Evolutionary conservation across 768 basidiomycete species (phyloP).

Genomic region (Panaeolus cyanescens): DNA sequence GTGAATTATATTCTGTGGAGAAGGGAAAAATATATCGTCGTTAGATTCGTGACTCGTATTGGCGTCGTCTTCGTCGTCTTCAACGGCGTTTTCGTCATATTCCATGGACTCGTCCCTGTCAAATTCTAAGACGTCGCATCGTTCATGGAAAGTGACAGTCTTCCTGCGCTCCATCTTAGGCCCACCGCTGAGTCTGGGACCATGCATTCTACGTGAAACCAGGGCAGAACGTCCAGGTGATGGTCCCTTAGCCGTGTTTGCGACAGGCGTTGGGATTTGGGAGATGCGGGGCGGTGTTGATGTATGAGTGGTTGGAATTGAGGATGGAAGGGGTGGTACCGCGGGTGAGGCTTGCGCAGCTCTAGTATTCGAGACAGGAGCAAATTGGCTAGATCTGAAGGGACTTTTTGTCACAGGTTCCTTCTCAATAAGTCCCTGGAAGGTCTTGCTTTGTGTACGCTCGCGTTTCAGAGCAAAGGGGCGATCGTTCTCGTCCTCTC

Average conservation of each 20-base stretch:
- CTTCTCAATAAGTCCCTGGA: slow-evolving; percentile 71
- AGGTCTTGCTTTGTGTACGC: slow-evolving; percentile 73
- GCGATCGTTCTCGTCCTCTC: slow-evolving; percentile 68
- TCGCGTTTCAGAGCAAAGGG: slow-evolving; percentile 71
- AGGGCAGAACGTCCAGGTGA: slow-evolving; percentile 69
- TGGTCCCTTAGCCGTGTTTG: slow-evolving; percentile 24
- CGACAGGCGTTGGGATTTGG: slow-evolving; percentile 17
- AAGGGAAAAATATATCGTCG: slow-evolving; percentile 41
- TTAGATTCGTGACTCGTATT: slow-evolving; percentile 9
- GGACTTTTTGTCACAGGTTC: slow-evolving; percentile 86
- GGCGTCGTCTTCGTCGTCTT: slow-evolving; percentile 31
- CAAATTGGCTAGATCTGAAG: slow-evolving; percentile 46
- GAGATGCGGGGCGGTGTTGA: slow-evolving; percentile 22
- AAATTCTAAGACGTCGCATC: slow-evolving; percentile 83
- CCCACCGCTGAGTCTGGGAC: slow-evolving; percentile 64
- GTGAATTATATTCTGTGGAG: slow-evolving; percentile 14
- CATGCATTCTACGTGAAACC: slow-evolving; percentile 73
- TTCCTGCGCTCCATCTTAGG: slow-evolving; percentile 61
- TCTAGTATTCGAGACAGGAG: not conserved
- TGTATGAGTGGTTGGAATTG: slow-evolving; percentile 22
- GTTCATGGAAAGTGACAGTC: slow-evolving; percentile 78
- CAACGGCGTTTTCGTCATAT: slow-evolving; percentile 22
- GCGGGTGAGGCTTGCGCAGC: slow-evolving; percentile 6
- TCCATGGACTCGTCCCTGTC: slow-evolving; percentile 50
- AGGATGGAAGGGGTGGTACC: slow-evolving; percentile 25